Evolutionary conservation across 257 asterid species (phyloP).

Genomic region (Agastache rugosa): DNA sequence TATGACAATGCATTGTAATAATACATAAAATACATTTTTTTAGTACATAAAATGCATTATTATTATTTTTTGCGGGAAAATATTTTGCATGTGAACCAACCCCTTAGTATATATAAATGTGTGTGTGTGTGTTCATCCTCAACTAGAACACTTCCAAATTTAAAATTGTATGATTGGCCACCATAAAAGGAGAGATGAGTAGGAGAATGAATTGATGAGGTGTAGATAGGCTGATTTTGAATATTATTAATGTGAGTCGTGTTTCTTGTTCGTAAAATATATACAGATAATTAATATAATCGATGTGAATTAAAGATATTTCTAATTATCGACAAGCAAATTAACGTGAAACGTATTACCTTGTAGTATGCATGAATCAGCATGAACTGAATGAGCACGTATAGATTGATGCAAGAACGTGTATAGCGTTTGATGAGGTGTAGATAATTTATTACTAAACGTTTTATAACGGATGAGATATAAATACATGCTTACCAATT

Average conservation of each 20-base stretch:
- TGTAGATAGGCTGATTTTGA: background rate
- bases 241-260: background rate
- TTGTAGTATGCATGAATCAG: background rate
- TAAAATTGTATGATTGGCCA: background rate
- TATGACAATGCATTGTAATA: too few species aligned
- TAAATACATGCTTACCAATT: background rate
- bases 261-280: background rate
- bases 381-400: background rate
- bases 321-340: background rate
- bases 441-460: background rate
- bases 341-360: background rate
- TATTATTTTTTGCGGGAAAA: too few species aligned
- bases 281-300: background rate
- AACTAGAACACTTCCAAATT: background rate
- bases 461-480: background rate
- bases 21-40: too few species aligned
- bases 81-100: too few species aligned
- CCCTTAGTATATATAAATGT: too few species aligned
- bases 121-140: background rate
- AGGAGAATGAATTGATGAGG: background rate
- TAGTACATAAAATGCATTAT: too few species aligned
- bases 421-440: background rate
- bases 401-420: background rate
- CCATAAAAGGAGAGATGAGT: background rate
- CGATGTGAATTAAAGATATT: background rate